These are phyloP conservation scores for Brettanomyces sp. DNA, from an alignment of 805 yeast species.

Conservation along the genomic window DNA sequence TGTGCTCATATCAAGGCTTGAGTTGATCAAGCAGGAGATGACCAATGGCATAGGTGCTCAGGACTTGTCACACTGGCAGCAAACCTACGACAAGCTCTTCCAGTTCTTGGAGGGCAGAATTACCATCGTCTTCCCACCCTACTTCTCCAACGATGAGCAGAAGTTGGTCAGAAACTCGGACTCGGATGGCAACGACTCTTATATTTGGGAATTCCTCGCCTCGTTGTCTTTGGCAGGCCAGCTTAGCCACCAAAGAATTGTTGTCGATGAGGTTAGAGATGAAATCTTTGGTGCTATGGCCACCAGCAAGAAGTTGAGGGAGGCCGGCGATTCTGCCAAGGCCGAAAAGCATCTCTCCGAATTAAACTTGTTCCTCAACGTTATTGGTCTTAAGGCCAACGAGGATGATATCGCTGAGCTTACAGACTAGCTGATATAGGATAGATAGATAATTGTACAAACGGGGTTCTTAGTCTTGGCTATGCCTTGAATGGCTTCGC, in stretches of 20 bases:
- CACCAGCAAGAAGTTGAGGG: slow-evolving; percentile 47
- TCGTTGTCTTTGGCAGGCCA: slow-evolving; percentile 87
- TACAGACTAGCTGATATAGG: slow-evolving; percentile 1
- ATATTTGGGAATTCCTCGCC: slow-evolving; percentile 96
- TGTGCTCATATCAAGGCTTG: slow-evolving; percentile 85
- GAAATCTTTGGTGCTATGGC: slow-evolving; percentile 84
- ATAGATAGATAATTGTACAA: too few species aligned
- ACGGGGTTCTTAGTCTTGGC: too few species aligned
- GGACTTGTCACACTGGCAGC: slow-evolving; percentile 63
- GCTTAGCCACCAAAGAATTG: slow-evolving; percentile 81
- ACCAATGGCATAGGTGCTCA: slow-evolving; percentile 36
- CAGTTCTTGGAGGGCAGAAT: slow-evolving; percentile 71
- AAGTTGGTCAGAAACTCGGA: slow-evolving; percentile 27
- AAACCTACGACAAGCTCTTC: slow-evolving; percentile 75
- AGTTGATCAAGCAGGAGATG: slow-evolving; percentile 80
- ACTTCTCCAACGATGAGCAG: slow-evolving; percentile 24
- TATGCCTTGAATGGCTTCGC: too few species aligned
- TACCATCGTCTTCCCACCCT: slow-evolving; percentile 73
- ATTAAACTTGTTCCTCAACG: slow-evolving; percentile 86
- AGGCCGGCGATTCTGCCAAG: slow-evolving; percentile 32
- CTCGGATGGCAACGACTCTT: slow-evolving; percentile 53
- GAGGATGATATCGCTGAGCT: slow-evolving; percentile 83
- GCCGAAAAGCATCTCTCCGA: slow-evolving; percentile 53
- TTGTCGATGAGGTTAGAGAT: slow-evolving; percentile 89
- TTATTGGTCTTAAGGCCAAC: slow-evolving; percentile 91